Evolutionary conservation across 257 asterid genomes (phyloP).

Genomic region (Nicotiana tomentosiformis): DNA sequence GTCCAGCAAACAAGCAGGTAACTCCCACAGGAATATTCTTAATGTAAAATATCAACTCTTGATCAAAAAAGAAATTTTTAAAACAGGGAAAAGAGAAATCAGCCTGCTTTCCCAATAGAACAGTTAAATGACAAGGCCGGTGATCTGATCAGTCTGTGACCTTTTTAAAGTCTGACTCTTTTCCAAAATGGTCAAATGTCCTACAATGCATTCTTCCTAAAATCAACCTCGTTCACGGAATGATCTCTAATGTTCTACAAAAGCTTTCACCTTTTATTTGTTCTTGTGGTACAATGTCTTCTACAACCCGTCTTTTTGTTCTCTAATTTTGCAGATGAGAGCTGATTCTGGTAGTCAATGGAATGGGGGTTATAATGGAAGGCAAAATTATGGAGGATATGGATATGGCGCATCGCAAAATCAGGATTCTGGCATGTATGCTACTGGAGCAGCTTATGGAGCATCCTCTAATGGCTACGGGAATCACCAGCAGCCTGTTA

Average conservation of each 20-base stretch:
- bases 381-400: conserved; percentile 71
- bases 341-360: conserved; percentile 49
- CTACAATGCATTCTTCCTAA: not conserved
- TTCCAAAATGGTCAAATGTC: not conserved
- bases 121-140: not conserved
- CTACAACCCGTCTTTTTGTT: not conserved
- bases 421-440: conserved; percentile 29
- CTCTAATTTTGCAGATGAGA: conserved; percentile 43
- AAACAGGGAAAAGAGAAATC: not conserved
- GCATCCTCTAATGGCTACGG: conserved; percentile 60
- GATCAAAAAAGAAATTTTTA: not conserved
- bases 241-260: not conserved
- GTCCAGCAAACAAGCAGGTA: conserved; percentile 70
- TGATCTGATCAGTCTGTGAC: not conserved
- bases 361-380: conserved; percentile 57
- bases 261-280: not conserved
- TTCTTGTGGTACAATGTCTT: not conserved
- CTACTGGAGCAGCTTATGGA: conserved; percentile 44
- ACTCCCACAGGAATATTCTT: not conserved
- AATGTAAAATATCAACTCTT: not conserved
- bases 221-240: not conserved
- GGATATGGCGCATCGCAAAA: conserved; percentile 39
- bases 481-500: conserved; percentile 66
- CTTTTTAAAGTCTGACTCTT: not conserved
- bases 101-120: not conserved